Base-by-base conservation (phyloP, 768 basidiomycete genomes). In the Lentinula detonsa region DNA sequence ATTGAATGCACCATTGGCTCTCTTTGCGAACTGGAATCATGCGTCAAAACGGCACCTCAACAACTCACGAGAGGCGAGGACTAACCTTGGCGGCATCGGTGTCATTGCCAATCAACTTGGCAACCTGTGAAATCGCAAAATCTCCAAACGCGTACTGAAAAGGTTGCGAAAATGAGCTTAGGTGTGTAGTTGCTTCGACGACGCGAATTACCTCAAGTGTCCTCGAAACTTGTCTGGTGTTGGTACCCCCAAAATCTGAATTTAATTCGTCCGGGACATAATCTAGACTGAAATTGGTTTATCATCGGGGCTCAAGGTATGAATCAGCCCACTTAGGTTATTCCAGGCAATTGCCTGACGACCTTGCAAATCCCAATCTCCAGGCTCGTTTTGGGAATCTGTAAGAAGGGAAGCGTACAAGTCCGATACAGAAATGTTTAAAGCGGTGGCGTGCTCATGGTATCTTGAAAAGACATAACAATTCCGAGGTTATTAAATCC, bases 301-400 rank as follows among this genome's bases (percentile, higher is more conserved):
- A 28, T 28, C 28, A 4, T 28, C 28, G 28, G 28, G 28, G 28
- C 28, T 28, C 33, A 21, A 48, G 40, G 42, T 45, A 28, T 40
- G n/a, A n/a, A 65, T 71, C 18, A 52, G 81, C 83, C 21, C 79
- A 18, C 55, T n/a, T 3, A 81, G 72, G 55, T 77, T 58, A 62
- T 84, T 85, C 86, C 85, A 86, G 1, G 78, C 69, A 64, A 80
- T 74, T 3, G 76, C 80, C 63, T 86, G 83, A 31, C 86, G 71
- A 9, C 86, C 86, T 66, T 85, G 82, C 7, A 87, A 64, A 65
- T 87, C 81, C 83, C 85, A 86, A 64, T 86, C 81, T 10, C 76
- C 74, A 6, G 86, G 80, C 59, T 84, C 78, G 2, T 73, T 65
- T 65, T 86, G 85, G 0, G 86, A 85, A 62, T 86, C 84, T 0